Evolutionary conservation across 768 basidiomycete species (phyloP), one percentile per base, ranked within the genome.

Genomic region (Collybia nuda): DNA sequence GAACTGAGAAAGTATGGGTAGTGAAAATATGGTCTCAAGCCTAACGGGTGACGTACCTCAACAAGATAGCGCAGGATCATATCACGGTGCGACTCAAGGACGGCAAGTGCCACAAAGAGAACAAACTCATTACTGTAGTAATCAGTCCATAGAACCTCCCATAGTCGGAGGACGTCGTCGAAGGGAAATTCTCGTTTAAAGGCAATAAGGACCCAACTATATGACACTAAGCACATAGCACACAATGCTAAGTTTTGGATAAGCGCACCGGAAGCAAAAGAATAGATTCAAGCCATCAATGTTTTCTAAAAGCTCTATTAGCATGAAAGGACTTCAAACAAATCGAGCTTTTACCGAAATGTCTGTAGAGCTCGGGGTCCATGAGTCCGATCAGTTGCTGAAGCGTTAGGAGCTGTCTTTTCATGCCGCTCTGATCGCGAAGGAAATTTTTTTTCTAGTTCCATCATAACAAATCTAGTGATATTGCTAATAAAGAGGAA

Each of bases 171-270:
- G 35, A 98, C 90, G 46, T 97, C 90, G 26, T 90, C 82, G 67
- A 98, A 98, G 3, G 87, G 73, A 66, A 98, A 98, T 68, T 99
- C 97, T 51, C 97, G 88, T 71, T 99, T 98, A 79, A 97, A 98
- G 0, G 88, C 74, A 56, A 98, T 97, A 40, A 94, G 77, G 12
- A 94, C 82, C 92, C 92, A 94, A 40, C 91, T 93, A 53, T 19
- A 29, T 22, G 50, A 35, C 19, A n/a, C 23, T 48, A 45, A 8
- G 17, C 35, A 48, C 36, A 18, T 5, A 21, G n/a, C 8, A 35
- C 9, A 6, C 19, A 6, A 11, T 6, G 17, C 6, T 1, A n/a
- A 21, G 14, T 4, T 1, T 8, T 35, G 47, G 28, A 19, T 41
- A 17, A 64, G n/a, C 81, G 60, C 74, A 95, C 83, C 96, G 84